Evolutionary conservation across 495 filamentous ascomycete genomes (phyloP).

Genomic region (Aspergillus heteromorphus): DNA sequence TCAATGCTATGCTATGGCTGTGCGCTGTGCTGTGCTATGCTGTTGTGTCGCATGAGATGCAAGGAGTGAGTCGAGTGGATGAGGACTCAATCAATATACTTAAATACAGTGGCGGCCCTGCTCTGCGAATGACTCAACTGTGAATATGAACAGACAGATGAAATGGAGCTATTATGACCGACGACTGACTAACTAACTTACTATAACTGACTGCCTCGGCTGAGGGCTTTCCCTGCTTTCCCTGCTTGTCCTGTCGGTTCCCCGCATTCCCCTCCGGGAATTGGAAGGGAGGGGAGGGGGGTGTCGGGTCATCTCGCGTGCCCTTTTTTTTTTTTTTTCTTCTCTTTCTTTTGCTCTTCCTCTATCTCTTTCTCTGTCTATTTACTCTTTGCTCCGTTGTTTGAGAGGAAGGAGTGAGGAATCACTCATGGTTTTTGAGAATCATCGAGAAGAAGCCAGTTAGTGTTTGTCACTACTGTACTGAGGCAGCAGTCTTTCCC

Average conservation of each 20-base stretch:
- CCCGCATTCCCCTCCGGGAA: not conserved
- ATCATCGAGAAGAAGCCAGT: too few relatives aligned
- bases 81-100: constrained; percentile 3
- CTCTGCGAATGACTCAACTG: too few relatives aligned
- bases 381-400: not conserved
- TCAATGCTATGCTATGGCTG: too few relatives aligned
- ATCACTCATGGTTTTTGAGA: too few relatives aligned
- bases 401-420: not conserved
- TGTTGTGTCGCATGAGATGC: not conserved
- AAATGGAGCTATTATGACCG: not conserved
- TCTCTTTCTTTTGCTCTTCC: constrained; percentile 8
- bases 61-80: constrained; percentile 7
- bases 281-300: not conserved
- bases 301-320: not conserved
- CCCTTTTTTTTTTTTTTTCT: not conserved
- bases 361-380: not conserved
- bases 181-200: not conserved
- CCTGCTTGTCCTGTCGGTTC: constrained; percentile 4
- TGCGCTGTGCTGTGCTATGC: not conserved
- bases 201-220: not conserved
- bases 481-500: too few relatives aligned
- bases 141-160: too few relatives aligned
- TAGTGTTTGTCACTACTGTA: too few relatives aligned
- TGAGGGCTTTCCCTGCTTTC: constrained; percentile 1
- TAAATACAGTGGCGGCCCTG: too few relatives aligned